These are phyloP conservation scores for Trichophyton rubrum DNA, from an alignment of 2,329 filamentous ascomycete species.

Conservation along the genomic window DNA sequence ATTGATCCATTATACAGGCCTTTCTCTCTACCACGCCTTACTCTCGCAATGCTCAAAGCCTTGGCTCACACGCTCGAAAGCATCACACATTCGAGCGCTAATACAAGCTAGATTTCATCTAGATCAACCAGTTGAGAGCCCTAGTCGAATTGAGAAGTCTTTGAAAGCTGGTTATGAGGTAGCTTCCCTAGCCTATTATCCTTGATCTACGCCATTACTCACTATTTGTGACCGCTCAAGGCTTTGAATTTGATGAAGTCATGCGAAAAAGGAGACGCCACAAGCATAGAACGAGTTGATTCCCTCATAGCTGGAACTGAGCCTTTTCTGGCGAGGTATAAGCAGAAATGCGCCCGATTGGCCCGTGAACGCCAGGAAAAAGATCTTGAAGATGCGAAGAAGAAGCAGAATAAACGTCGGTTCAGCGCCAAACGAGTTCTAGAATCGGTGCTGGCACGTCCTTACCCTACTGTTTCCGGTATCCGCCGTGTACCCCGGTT, in stretches of 20 bases:
- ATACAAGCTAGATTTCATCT: conserved; percentile 28
- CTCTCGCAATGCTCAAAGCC: conserved; percentile 30
- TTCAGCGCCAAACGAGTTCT: conserved; percentile 4
- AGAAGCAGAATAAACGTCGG: not conserved
- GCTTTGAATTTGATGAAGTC: conserved; percentile 28
- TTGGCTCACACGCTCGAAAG: conserved; percentile 15
- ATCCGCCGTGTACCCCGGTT: conserved; percentile 30
- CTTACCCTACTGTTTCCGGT: conserved; percentile 23
- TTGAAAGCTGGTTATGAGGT: conserved; percentile 34
- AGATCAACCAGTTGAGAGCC: conserved; percentile 29
- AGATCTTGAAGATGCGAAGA: not conserved
- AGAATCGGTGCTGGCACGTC: conserved; percentile 25
- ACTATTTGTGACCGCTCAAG: conserved; percentile 13
- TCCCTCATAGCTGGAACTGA: conserved; percentile 19
- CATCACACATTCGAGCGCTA: conserved; percentile 19
- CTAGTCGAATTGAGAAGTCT: conserved; percentile 27
- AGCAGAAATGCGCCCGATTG: not conserved
- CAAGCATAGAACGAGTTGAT: conserved; percentile 17
- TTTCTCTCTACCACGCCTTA: conserved; percentile 35
- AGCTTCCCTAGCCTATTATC: not conserved
- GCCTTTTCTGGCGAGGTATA: conserved; percentile 13
- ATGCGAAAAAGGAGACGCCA: conserved; percentile 20
- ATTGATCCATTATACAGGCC: conserved; percentile 20
- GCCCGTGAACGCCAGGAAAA: not conserved
- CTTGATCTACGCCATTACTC: not conserved